Base-by-base conservation (phyloP, 169 alveolate species). In the Eimeria sp. region DNA sequence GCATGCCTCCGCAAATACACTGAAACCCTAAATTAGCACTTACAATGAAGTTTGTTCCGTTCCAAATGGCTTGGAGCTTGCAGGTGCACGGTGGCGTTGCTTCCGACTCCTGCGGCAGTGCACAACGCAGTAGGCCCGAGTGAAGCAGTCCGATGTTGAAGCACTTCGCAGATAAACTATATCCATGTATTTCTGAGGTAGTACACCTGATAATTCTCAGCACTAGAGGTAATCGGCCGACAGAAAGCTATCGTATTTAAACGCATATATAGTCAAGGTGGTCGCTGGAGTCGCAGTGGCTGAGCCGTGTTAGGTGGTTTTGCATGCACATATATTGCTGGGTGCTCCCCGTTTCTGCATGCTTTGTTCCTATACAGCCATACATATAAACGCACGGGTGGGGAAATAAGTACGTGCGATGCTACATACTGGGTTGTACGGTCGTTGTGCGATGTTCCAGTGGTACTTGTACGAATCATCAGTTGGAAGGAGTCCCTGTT, bases 391-490 rank as follows among this genome's bases (percentile, higher is more conserved):
- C 3, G 14, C 54, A 72, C 1, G 54, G 22, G n/a, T 4, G 54
- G 27, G 16, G 80, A 30, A 70, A 0, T 3, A 49, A 0, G n/a
- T 3, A 49, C 40, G n/a, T 1, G n/a, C 3, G 61, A 20, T 45
- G 67, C 83, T 11, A 16, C 94, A 22, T 30, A 87, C 94, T 27
- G 94, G 83, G 65, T 61, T 61, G 72, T 87, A 87, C 9, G 54
- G 72, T 40, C 83, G 67, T 20, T 87, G 83, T 16, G 94, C 57
- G 72, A 83, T 51, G 80, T 94, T 84, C 98, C 98, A 97, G 57
- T 67, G 95, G 80, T 96, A 97, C 82, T 97, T 97, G 63, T 65
- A 67, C 4, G 86, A 20, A 73, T 97, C 98, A 61, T 97, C 97
- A 13, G 98, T 96, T 51, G 96, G 91, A 45, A 95, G 63, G 25